Conservation (phyloP, 2,329 filamentous ascomycete genomes). For the Calycina herbarum region DNA sequence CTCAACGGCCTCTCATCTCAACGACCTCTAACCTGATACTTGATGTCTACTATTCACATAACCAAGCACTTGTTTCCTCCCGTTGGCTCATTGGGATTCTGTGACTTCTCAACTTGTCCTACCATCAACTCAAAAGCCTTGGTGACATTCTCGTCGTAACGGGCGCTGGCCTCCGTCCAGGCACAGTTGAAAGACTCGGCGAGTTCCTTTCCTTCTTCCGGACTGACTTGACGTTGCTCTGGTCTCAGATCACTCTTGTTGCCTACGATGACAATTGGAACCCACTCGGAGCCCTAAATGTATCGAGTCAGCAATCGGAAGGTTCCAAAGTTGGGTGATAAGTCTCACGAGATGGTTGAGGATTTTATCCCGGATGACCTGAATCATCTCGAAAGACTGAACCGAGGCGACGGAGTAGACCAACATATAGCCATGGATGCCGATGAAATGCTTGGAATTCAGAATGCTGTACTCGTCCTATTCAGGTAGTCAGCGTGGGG, state of each 20-base stretch:
- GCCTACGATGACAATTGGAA: conserved; percentile 91
- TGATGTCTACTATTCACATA: conserved; percentile 62
- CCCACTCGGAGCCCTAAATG: conserved; percentile 78
- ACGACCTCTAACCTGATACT: conserved; percentile 1
- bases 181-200: conserved; percentile 87
- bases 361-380: conserved; percentile 95
- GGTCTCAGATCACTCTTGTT: conserved; percentile 95
- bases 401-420: conserved; percentile 96
- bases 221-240: conserved; percentile 86
- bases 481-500: conserved; percentile 19
- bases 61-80: conserved; percentile 77
- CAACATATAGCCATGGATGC: conserved; percentile 97
- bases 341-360: conserved; percentile 82
- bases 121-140: conserved; percentile 95
- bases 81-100: conserved; percentile 83
- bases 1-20: background rate
- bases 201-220: conserved; percentile 81
- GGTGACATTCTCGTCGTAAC: conserved; percentile 90
- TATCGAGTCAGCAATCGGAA: conserved; percentile 1
- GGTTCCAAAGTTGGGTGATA: background rate
- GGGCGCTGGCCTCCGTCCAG: conserved; percentile 91
- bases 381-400: conserved; percentile 96
- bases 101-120: conserved; percentile 88
- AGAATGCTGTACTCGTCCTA: conserved; percentile 98
- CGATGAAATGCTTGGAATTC: conserved; percentile 98